Base-by-base conservation (phyloP, 805 yeast genomes). In the Teunomyces pallodes region DNA sequence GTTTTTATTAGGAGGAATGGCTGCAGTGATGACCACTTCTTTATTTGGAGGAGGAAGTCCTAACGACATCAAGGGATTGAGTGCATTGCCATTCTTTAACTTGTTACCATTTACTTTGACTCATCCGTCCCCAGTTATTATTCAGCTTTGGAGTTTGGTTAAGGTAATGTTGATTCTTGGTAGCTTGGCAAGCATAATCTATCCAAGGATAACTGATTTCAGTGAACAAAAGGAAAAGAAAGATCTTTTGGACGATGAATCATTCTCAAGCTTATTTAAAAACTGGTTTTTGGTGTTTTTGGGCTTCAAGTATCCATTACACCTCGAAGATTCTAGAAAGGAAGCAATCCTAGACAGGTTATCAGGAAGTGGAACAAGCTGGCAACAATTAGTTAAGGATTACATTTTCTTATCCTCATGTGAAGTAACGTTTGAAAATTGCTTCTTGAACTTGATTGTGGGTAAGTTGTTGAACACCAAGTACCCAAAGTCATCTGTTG, bases 1-100 rank as follows among this genome's bases (percentile, higher is more conserved):
- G 60, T 57, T 80, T 26, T 60, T 84, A 39, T 58, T 84, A 51
- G 89, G 88, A 12, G 85, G 87, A 16, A 70, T 83, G 71, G 84
- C 86, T 20, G 73, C 83, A 45, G 74, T 84, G 57, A 74, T 82
- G 67, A 88, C 88, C 26, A 76, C 85, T 2, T 78, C 86, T 1
- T 68, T 82, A 42, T 70, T 79, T 46, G 80, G 79, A 46, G 85
- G 81, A 41, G 69, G 74, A 43, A 69, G 60, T 8, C 41, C 58
- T 31, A 62, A 66, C 48, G 77, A 70, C 49, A 68, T 69, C 56
- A 72, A 73, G 55, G 77, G 81, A 3, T 62, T 80, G 52, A 68
- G 77, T 47, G 72, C 82, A 0, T 53, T 79, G 39, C 84, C 84
- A 9, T 54, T 66, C 27, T 43, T 52, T 3, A 42, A 46, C 26